These are phyloP conservation scores for Aegilops tauschii DNA, from an alignment of 176 grass and related monocot genomes.

Conservation along the genomic window DNA sequence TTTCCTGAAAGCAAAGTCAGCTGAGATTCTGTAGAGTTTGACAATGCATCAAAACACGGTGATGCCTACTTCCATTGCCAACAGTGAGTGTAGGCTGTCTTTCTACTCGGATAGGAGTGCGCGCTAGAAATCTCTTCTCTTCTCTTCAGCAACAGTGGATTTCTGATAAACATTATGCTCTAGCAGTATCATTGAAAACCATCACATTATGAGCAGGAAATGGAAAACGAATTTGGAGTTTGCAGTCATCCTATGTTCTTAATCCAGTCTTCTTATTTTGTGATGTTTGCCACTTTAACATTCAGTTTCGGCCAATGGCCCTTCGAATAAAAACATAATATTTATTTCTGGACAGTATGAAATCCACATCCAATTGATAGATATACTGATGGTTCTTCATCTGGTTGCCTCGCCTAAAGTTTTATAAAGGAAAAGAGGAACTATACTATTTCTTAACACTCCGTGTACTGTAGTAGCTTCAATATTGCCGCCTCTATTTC, in stretches of 20 bases:
- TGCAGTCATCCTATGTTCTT: constrained; percentile 5
- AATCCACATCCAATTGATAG: constrained; percentile 93
- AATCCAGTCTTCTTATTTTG: constrained; percentile 15
- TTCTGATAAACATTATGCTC: neutral
- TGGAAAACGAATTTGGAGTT: neutral
- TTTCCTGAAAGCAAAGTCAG: neutral
- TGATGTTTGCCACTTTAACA: neutral
- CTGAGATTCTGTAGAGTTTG: neutral
- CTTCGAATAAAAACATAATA: neutral
- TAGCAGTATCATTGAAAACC: neutral
- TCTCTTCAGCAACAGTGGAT: no score
- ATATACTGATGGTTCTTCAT: constrained; percentile 94
- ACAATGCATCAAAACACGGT: neutral
- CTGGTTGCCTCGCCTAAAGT: constrained; percentile 19
- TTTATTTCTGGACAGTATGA: constrained; percentile 60
- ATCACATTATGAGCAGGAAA: no score
- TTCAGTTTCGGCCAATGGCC: neutral
- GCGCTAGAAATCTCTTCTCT: no score
- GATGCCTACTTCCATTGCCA: neutral
- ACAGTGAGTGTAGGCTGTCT: no score
- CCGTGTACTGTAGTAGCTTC: no score
- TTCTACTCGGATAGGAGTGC: no score
- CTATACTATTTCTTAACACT: no score
- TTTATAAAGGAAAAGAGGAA: no score
- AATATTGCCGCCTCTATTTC: no score